These are phyloP conservation scores for Leccinum solheimii DNA, from an alignment of 1,284 basidiomycete species.

Conservation along the genomic window DNA sequence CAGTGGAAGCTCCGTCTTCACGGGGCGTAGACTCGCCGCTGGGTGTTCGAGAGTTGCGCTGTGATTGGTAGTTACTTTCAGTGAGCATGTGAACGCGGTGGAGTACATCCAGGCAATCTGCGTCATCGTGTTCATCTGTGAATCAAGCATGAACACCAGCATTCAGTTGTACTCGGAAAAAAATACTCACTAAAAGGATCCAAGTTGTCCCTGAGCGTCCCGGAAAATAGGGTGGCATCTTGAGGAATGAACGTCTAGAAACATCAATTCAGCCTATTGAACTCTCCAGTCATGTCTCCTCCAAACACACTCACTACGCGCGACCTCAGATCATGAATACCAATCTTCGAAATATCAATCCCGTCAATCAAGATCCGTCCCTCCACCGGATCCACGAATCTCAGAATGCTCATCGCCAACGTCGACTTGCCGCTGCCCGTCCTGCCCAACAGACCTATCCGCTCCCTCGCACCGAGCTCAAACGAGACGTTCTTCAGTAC, in stretches of 20 bases:
- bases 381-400: conserved; percentile 82
- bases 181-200: conserved; percentile 70
- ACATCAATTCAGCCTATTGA: conserved; percentile 2
- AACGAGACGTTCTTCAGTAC: conserved; percentile 81
- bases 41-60: conserved; percentile 35
- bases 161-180: neutral
- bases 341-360: conserved; percentile 87
- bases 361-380: conserved; percentile 87
- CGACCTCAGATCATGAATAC: conserved; percentile 80
- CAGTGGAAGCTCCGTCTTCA: conserved; percentile 6
- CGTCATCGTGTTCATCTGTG: conserved; percentile 76
- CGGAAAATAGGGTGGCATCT: conserved; percentile 83
- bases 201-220: conserved; percentile 82
- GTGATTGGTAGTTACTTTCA: conserved; percentile 46
- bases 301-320: conserved; percentile 55
- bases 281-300: neutral
- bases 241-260: conserved; percentile 79
- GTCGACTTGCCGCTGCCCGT: conserved; percentile 84
- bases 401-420: conserved; percentile 81
- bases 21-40: conserved; percentile 24
- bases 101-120: conserved; percentile 64
- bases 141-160: neutral
- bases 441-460: conserved; percentile 72
- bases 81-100: conserved; percentile 53
- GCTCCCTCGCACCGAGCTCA: conserved; percentile 59